Base-by-base conservation (phyloP, 2,329 filamentous ascomycete species). In the Xylaria sp. region DNA sequence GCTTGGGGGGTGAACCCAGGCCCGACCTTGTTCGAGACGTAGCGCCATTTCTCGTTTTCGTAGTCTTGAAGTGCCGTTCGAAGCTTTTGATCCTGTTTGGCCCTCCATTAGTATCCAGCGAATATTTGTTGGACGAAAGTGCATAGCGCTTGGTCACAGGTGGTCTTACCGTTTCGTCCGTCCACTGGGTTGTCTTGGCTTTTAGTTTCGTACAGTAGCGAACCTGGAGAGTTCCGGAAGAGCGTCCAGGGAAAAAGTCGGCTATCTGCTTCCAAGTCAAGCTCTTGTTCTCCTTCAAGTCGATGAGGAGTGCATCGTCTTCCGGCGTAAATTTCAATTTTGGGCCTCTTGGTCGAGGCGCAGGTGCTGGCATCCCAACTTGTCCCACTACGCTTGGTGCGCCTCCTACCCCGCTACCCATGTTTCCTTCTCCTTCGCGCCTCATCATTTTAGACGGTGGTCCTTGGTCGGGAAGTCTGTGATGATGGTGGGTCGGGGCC, bases 251-350 rank as follows among this genome's bases (percentile, higher is more conserved):
- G 73, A 97, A 97, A 81, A 97, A 97, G 76, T 97, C 94, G 63
- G 94, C 93, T 75, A 97, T 97, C 83, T 97, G 94, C 81, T 97
- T 97, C 94, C 94, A 97, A 4, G 94, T 97, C 77, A 97, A 84
- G 76, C 93, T 94, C 79, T 96, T 96, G 76, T 96, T 94, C 80
- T 97, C 94, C 79, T 97, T 97, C 69, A 97, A 83, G 76, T 97
- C 92, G 63, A 97, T 90, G 61, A 97, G 84, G 54, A 97, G 82
- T 72, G 92, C 90, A 79, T 97, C 94, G 77, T 97, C 94, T 78
- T 97, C 94, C 10, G 92, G 89, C 0, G 94, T 97, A 77, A 97
- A 97, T 80, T 97, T 97, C 73, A 97, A 85, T 81, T 97, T 97
- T 6, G 94, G 94, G 2, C 93, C 93, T 67, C 92, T 89, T 10